Evolutionary conservation across 352 stramenopile species (phyloP), one percentile per base, ranked within the genome.

Genomic region (Porosira glacialis): DNA sequence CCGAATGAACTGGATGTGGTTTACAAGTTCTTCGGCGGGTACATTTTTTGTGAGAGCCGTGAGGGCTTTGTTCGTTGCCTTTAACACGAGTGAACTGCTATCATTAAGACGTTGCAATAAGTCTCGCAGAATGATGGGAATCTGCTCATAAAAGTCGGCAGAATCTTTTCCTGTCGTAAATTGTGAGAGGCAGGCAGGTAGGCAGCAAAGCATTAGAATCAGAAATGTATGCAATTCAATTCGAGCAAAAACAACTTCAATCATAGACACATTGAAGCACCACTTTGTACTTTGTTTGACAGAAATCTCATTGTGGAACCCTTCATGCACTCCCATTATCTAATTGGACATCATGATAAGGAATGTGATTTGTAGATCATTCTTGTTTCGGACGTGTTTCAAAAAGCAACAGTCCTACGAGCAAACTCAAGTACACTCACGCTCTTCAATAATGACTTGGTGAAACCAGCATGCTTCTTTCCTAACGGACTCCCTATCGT

Each of bases 61-160:
- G 28, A 99, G 87, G 10, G 96, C 94, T 24, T 87, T 71, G 39
- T 93, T 94, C 7, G 93, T 92, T 2, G 92, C 92, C 67, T 93
- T 85, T 36, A 99, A 85, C 13, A 98, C 94, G 0, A 76, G 52
- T 5, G 80, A 58, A 41, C 97, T 93, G 11, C 89, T 67, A 65
- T 99, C 96, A 75, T 97, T 97, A n/a, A 99, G 79, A 53, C 96
- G 94, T 67, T 95, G 81, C 28, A 99, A 74, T 49, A 99, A 90
- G 71, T 98, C 94, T 50, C 95, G 93, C 50, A 99, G 82, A 47
- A 98, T 96, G 10, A 97, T 87, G 24, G 94, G 88, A n/a, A 97
- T 79, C 47, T 97, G 87, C 36, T 97, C 94, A 24, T 92, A 92
- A 77, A 97, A 98, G 57, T 95, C 88, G 19, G 86, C 85, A 21